Conservation (phyloP, 192 early-diverging fungal genomes). For the Dissophora ornata region DNA sequence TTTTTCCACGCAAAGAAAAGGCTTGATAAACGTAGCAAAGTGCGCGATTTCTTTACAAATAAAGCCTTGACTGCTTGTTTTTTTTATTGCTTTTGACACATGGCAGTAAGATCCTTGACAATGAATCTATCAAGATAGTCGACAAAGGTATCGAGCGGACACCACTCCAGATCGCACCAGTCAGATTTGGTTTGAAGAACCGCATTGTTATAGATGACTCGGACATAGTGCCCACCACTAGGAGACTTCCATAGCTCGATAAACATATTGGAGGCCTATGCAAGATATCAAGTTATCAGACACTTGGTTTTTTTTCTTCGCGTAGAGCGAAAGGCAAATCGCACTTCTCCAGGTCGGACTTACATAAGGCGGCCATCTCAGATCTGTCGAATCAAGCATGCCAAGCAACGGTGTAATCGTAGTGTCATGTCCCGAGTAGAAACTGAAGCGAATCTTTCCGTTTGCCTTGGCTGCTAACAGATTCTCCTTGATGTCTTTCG, state of each 20-base stretch:
- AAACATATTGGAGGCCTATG: slow-evolving; percentile 34
- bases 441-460: slow-evolving; percentile 8
- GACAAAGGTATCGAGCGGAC: slow-evolving; percentile 33
- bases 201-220: slow-evolving; percentile 34
- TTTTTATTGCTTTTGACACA: slow-evolving; percentile 24
- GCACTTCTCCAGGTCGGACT: too few species aligned
- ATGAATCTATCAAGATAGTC: slow-evolving; percentile 27
- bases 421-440: slow-evolving; percentile 51
- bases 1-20: too few species aligned
- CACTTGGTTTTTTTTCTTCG: too few species aligned
- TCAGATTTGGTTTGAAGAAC: slow-evolving; percentile 15
- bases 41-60: too few species aligned
- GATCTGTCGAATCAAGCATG: slow-evolving; percentile 21
- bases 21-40: too few species aligned
- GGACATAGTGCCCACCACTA: slow-evolving; percentile 25
- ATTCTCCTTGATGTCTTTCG: slow-evolving; percentile 39
- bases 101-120: slow-evolving; percentile 6
- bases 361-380: slow-evolving; percentile 53
- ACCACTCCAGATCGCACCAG: slow-evolving; percentile 49
- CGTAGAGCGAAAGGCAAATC: too few species aligned
- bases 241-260: slow-evolving; percentile 38
- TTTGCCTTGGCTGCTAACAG: slow-evolving; percentile 22
- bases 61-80: not conserved
- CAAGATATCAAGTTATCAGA: too few species aligned
- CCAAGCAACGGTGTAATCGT: slow-evolving; percentile 40